These are phyloP conservation scores for Rheum nobile DNA, from an alignment of 148 eudicot species.

Conservation along the genomic window DNA sequence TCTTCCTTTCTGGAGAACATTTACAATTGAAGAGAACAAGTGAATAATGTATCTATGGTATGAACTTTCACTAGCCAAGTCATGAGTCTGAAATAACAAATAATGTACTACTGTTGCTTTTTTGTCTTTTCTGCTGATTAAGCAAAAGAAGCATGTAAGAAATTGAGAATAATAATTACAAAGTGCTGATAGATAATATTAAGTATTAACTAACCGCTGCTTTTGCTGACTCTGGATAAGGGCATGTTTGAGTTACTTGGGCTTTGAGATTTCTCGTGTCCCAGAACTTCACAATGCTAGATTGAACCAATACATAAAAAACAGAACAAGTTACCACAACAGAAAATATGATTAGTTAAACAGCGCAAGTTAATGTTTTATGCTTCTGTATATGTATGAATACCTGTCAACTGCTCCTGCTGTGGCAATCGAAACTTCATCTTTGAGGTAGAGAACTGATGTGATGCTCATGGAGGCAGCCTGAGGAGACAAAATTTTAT, in stretches of 20 bases:
- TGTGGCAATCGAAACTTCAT: slow-evolving; percentile 71
- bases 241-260: slow-evolving; percentile 48
- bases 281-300: slow-evolving; percentile 83
- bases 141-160: background rate
- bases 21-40: background rate
- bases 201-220: slow-evolving; percentile 30
- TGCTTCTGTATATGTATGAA: background rate
- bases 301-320: slow-evolving; percentile 6
- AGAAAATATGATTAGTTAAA: background rate
- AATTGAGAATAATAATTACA: background rate
- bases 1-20: slow-evolving; percentile 41
- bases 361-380: background rate
- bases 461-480: slow-evolving; percentile 82
- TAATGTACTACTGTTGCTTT: background rate
- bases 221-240: slow-evolving; percentile 24
- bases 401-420: slow-evolving; percentile 96
- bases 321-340: background rate
- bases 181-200: background rate
- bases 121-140: background rate
- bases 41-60: background rate
- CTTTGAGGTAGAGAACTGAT: slow-evolving; percentile 78
- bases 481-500: slow-evolving; percentile 27
- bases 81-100: background rate
- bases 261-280: slow-evolving; percentile 66
- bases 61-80: background rate